Conservation (phyloP, 1,139 yeast species). For the Trichomonascaceae sp. region DNA sequence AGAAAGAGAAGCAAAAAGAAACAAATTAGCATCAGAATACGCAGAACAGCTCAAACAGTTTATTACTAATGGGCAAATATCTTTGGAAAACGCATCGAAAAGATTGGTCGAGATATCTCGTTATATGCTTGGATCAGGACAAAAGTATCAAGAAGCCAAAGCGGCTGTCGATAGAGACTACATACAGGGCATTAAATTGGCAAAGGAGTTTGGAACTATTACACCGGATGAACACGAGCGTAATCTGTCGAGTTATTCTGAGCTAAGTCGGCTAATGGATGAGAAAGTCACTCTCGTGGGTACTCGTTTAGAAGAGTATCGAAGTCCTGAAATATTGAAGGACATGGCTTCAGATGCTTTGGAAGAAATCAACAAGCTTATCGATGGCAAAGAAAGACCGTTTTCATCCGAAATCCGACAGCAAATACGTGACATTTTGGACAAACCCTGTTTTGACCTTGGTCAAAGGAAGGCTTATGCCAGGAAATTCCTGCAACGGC, state of each 20-base stretch:
- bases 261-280: slow-evolving; percentile 26
- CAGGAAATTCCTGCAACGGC: slow-evolving; percentile 33
- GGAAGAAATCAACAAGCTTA: slow-evolving; percentile 3
- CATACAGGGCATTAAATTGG: slow-evolving; percentile 45
- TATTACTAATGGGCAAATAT: slow-evolving; percentile 32
- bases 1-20: slow-evolving; percentile 39
- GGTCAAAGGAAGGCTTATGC: slow-evolving; percentile 24
- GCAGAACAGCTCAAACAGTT: slow-evolving; percentile 20
- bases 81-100: slow-evolving; percentile 38
- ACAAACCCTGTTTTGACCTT: slow-evolving; percentile 32
- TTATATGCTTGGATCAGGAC: slow-evolving; percentile 44
- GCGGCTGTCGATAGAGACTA: slow-evolving; percentile 50
- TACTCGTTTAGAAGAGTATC: slow-evolving; percentile 18
- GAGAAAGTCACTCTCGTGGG: slow-evolving; percentile 22
- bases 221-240: slow-evolving; percentile 20
- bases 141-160: slow-evolving; percentile 45
- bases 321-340: slow-evolving; percentile 27
- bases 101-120: slow-evolving; percentile 51
- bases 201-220: slow-evolving; percentile 36
- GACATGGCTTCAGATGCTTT: slow-evolving; percentile 12
- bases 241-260: slow-evolving; percentile 33
- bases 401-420: slow-evolving; percentile 31
- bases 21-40: slow-evolving; percentile 21
- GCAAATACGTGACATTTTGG: slow-evolving; percentile 32
- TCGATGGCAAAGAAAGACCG: slow-evolving; percentile 8